phyloP scores from a whole-genome alignment of 2,329 filamentous ascomycete genomes.

The Penicillium nordicum region DNA sequence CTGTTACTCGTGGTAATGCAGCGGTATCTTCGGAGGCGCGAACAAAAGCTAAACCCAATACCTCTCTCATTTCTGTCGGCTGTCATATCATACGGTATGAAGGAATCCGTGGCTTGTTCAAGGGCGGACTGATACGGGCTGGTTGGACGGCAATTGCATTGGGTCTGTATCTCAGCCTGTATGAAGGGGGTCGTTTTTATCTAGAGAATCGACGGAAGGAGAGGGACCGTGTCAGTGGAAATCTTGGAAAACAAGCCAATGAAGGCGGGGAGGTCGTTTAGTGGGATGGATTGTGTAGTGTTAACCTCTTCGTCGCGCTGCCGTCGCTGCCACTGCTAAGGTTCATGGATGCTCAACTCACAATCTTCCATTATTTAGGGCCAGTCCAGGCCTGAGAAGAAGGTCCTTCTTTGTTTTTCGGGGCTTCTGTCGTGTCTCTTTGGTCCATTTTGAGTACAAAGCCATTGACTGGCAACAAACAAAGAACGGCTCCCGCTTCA shows the following conservation, averaged over 20 bases:
- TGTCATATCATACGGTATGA: constrained; percentile 62
- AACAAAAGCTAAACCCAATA: constrained; percentile 26
- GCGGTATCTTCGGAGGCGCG: not conserved
- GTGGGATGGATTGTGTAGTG: too few relatives aligned
- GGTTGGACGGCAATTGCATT: constrained; percentile 80
- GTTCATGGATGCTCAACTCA: not conserved
- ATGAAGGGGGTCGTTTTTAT: constrained; percentile 73
- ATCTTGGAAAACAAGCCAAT: not conserved
- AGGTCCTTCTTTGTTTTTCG: not conserved
- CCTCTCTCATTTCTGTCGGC: constrained; percentile 58
- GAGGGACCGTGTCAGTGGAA: constrained; percentile 8
- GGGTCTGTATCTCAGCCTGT: constrained; percentile 80
- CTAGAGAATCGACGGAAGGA: constrained; percentile 34
- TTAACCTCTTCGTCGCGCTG: not conserved
- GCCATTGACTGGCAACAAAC: not conserved
- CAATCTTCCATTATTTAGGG: not conserved
- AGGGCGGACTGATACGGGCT: constrained; percentile 66
- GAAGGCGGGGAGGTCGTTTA: constrained; percentile 8
- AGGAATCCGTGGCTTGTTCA: constrained; percentile 70
- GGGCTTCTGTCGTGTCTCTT: not conserved
- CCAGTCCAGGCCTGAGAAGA: not conserved
- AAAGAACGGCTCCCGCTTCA: not conserved
- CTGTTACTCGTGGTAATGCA: not conserved
- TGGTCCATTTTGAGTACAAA: not conserved
- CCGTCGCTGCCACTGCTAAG: not conserved